A percentile compares a stretch with the other conserved stretches of the same genome.
Conservation (phyloP, 106 monocot genomes). For the Acanthochlamys bracteata region DNA sequence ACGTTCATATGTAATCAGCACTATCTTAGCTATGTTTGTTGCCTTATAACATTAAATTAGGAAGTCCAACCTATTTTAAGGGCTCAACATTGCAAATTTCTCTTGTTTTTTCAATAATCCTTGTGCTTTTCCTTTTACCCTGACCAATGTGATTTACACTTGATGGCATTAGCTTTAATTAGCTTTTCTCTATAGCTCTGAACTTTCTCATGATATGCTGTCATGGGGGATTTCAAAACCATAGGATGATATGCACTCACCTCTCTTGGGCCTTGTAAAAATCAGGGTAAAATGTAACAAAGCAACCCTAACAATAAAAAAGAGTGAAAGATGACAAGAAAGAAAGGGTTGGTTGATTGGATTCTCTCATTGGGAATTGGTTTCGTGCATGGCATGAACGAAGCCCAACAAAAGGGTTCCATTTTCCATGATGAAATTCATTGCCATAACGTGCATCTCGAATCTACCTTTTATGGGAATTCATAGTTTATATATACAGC, state of each 20-base stretch:
- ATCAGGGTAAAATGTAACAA: constrained; percentile 27
- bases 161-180: constrained; percentile 20
- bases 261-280: constrained; percentile 64
- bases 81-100: too few species aligned
- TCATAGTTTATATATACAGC: too few species aligned
- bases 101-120: background rate
- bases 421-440: background rate
- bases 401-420: constrained; percentile 4
- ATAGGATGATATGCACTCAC: constrained; percentile 45
- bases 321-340: constrained; percentile 2
- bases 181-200: background rate
- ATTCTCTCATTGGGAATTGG: constrained; percentile 46
- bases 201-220: constrained; percentile 8
- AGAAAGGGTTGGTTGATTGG: constrained; percentile 19
- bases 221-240: constrained; percentile 34
- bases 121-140: background rate
- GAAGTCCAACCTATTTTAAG: too few species aligned
- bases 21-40: too few species aligned
- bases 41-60: too few species aligned
- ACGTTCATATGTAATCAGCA: too few species aligned
- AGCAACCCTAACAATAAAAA: constrained; percentile 4
- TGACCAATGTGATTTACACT: background rate
- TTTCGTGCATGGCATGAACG: constrained; percentile 47
- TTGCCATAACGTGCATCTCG: background rate
- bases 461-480: background rate